phyloP scores from a whole-genome alignment of 176 grass and related monocot species.

The Melocanna baccifera region DNA sequence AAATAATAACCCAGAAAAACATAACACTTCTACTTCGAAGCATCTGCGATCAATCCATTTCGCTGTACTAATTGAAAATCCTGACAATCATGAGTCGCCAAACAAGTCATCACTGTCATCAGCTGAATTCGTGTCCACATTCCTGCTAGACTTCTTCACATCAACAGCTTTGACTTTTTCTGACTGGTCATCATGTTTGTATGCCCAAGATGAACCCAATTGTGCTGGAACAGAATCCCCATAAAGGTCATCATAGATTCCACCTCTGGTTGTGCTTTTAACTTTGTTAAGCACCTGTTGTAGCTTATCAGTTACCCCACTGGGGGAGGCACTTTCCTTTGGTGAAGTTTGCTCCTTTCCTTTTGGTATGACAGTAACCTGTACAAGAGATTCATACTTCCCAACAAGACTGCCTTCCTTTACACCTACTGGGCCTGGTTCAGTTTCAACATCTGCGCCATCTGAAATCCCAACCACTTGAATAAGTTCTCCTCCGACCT shows the following conservation, averaged over 20 bases:
- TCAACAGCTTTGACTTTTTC: conserved; percentile 44
- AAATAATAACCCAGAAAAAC: conserved; percentile 27
- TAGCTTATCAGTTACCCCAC: conserved; percentile 72
- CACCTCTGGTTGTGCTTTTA: conserved; percentile 49
- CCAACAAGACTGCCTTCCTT: conserved; percentile 97
- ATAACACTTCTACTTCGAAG: conserved; percentile 7
- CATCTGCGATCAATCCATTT: conserved; percentile 9
- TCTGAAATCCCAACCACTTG: conserved; percentile 96
- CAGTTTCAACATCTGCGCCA: conserved; percentile 86
- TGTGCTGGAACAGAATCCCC: conserved; percentile 52
- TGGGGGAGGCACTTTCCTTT: conserved; percentile 49
- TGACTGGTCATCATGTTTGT: conserved; percentile 51
- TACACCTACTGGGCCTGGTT: conserved; percentile 82
- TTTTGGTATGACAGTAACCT: conserved; percentile 89
- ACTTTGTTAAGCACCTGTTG: conserved; percentile 79
- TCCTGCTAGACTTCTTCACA: conserved; percentile 4
- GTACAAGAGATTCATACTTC: conserved; percentile 94
- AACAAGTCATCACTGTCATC: conserved; percentile 91
- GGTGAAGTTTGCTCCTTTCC: conserved; percentile 63
- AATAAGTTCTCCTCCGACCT: conserved; percentile 81
- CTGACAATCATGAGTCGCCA: conserved; percentile 54
- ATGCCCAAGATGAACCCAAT: conserved; percentile 82
- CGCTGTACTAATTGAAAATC: conserved; percentile 1
- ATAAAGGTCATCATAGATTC: conserved; percentile 84
- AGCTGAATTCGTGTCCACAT: conserved; percentile 6